A percentile compares a stretch with the other conserved stretches of the same genome.
Evolutionary conservation across 805 yeast genomes (phyloP).

Genomic region (Danielozyma ontarioensis): DNA sequence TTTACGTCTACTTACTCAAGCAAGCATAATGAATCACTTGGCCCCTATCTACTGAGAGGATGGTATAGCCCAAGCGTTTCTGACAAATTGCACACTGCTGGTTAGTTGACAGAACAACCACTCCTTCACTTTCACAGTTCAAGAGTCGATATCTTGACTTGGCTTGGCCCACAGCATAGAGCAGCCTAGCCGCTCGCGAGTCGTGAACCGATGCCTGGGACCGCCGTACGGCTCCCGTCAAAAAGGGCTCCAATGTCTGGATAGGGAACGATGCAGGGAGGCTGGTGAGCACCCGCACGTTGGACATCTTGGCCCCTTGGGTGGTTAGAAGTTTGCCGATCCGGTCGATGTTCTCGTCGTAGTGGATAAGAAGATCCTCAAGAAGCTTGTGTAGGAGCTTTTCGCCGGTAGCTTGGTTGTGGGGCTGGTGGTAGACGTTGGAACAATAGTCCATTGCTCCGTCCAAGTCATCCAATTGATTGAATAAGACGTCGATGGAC

Average conservation of each 20-base stretch:
- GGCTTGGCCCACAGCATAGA: conserved; percentile 50
- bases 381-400: conserved; percentile 46
- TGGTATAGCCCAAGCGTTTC: conserved; percentile 49
- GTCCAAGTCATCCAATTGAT: conserved; percentile 50
- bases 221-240: conserved; percentile 41
- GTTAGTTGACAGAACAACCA: conserved; percentile 32
- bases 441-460: conserved; percentile 62
- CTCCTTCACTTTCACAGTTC: conserved; percentile 28
- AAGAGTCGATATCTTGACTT: conserved; percentile 42
- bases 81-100: conserved; percentile 56
- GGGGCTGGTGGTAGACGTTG: conserved; percentile 32
- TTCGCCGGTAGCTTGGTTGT: conserved; percentile 35
- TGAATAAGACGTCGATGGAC: conserved; percentile 57
- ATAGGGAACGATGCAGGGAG: conserved; percentile 51
- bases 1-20: conserved; percentile 5
- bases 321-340: conserved; percentile 37
- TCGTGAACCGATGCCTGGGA: conserved; percentile 36
- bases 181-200: conserved; percentile 38
- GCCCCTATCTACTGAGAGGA: conserved; percentile 44
- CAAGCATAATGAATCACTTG: conserved; percentile 58
- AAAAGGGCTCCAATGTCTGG: conserved; percentile 34
- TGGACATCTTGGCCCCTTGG: conserved; percentile 47
- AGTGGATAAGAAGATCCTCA: conserved; percentile 39
- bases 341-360: conserved; percentile 26
- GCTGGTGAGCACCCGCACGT: conserved; percentile 38